Evolutionary conservation across 768 basidiomycete genomes (phyloP), one percentile per base, ranked within the genome.

Genomic region (Amanita jacksonii): DNA sequence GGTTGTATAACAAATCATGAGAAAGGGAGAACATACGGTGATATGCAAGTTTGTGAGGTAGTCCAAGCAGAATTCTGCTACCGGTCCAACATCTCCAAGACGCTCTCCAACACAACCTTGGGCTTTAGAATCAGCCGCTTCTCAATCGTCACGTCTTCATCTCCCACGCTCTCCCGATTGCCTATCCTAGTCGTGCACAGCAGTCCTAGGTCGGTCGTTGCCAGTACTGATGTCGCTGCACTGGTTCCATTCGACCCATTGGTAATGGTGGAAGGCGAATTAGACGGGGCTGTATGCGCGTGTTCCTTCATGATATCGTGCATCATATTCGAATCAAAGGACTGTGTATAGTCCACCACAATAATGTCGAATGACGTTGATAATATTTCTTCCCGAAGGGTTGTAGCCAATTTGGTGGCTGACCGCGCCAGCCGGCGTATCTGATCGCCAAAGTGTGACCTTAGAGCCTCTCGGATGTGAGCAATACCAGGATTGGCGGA

Each of bases 31-130:
- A n/a, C n/a, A n/a, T n/a, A n/a, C n/a, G n/a, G n/a, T n/a, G n/a
- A n/a, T n/a, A n/a, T n/a, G n/a, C n/a, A n/a, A n/a, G n/a, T n/a
- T n/a, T n/a, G n/a, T n/a, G n/a, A n/a, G n/a, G n/a, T n/a, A n/a
- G n/a, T n/a, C n/a, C n/a, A n/a, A n/a, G n/a, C n/a, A 18, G 15
- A 34, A 15, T 5, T 13, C 33, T n/a, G 33, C 19, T 24, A 38
- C 25, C 44, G 55, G 36, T 65, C 60, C 49, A 73, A 57, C 19
- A 69, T 63, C 41, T 71, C 69, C 41, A 72, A 51, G 8, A 83
- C 80, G n/a, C 77, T 78, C 54, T 86, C 83, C 45, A 86, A 60
- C 31, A 87, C 76, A 3, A 86, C 82, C 57, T 83, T 86, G n/a
- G 85, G 83, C 55, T 69, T 69, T 46, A 86, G 62, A 39, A 87